Percentiles rank a stretch among this genome's conserved stretches.
Evolutionary conservation across 1,284 basidiomycete genomes (phyloP).

Genomic region (Xanthoconium separans): DNA sequence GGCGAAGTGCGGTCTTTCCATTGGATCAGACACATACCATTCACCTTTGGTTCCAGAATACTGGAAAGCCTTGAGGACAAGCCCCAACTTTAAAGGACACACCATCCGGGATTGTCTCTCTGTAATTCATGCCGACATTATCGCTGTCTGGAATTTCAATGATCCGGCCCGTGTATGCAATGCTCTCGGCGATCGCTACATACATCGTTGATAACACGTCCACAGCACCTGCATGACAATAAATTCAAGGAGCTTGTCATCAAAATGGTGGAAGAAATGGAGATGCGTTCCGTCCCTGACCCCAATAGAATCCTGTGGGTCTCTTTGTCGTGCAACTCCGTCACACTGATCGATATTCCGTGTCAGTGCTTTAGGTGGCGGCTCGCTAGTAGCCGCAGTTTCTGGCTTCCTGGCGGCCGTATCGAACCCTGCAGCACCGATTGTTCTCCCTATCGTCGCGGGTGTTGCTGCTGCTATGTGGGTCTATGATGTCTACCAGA

Average conservation of each 20-base stretch:
- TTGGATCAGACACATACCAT: not conserved
- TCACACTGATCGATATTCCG: not conserved
- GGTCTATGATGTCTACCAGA: not conserved
- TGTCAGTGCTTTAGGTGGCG: not conserved
- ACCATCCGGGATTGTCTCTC: constrained; percentile 2
- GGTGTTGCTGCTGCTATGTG: not conserved
- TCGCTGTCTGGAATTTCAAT: constrained; percentile 7
- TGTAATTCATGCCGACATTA: constrained; percentile 6
- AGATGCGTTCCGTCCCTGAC: not conserved
- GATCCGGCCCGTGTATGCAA: not conserved
- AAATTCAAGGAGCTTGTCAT: constrained; percentile 5
- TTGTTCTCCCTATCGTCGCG: not conserved
- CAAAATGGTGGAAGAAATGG: not conserved
- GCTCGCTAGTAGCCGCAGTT: not conserved
- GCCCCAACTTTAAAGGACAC: not conserved
- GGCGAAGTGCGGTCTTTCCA: not conserved
- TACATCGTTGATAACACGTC: not conserved
- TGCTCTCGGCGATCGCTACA: not conserved
- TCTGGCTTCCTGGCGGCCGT: not conserved
- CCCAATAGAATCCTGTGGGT: not conserved
- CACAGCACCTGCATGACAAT: not conserved
- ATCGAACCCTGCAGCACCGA: not conserved
- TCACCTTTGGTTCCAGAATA: not conserved
- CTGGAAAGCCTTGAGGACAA: constrained; percentile 6
- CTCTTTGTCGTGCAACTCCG: not conserved